A percentile compares a stretch with the other conserved stretches of the same genome.
Conservation (phyloP, 1,284 basidiomycete genomes). For the Cryptococcus sp. region DNA sequence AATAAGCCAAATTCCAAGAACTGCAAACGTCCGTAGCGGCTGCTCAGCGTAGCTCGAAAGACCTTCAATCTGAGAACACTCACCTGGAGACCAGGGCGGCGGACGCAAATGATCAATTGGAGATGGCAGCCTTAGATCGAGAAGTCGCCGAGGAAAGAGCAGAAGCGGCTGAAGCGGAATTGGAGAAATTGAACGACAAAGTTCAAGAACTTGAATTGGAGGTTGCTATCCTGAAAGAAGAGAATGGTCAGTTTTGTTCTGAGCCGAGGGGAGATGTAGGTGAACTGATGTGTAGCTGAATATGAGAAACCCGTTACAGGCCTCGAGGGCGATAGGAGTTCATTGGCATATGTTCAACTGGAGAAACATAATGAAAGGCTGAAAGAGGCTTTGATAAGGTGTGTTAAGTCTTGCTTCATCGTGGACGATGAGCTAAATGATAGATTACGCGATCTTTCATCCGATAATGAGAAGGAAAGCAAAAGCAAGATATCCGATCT, state of each 20-base stretch:
- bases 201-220: slow-evolving; percentile 81
- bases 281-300: slow-evolving; percentile 29
- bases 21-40: slow-evolving; percentile 71
- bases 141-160: slow-evolving; percentile 95
- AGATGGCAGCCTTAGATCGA: slow-evolving; percentile 92
- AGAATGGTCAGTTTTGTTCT: slow-evolving; percentile 44
- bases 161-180: slow-evolving; percentile 70
- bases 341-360: slow-evolving; percentile 79
- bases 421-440: slow-evolving; percentile 2
- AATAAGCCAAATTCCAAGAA: slow-evolving; percentile 66
- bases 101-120: slow-evolving; percentile 81
- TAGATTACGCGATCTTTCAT: slow-evolving; percentile 79
- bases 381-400: slow-evolving; percentile 88
- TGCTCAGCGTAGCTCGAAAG: slow-evolving; percentile 62
- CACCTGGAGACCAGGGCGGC: slow-evolving; percentile 60
- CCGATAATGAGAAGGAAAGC: slow-evolving; percentile 82
- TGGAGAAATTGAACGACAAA: slow-evolving; percentile 72
- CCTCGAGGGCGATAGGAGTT: slow-evolving; percentile 54
- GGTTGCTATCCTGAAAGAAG: slow-evolving; percentile 66
- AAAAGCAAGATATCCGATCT: slow-evolving; percentile 76
- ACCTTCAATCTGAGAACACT: slow-evolving; percentile 60
- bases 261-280: slow-evolving; percentile 3
- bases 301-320: slow-evolving; percentile 50
- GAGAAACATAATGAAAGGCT: slow-evolving; percentile 94
- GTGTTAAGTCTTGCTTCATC: not conserved